Percentiles rank a stretch among this genome's conserved stretches.
Evolutionary conservation across 441 rosid genomes (phyloP).

Genomic region (Gossypium gossypioides): DNA sequence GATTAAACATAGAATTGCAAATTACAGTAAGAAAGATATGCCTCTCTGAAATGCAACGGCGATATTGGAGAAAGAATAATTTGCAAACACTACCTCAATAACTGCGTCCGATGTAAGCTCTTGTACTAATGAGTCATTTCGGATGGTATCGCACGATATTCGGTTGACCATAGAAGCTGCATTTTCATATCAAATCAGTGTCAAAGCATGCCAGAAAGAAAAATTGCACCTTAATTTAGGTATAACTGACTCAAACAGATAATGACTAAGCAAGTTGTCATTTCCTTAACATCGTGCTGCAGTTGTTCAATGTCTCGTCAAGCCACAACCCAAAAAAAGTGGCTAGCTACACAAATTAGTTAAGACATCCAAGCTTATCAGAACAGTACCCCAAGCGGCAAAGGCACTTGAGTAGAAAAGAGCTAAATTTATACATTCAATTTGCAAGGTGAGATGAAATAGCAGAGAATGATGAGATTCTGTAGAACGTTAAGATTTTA

Average conservation of each 20-base stretch:
- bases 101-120: conserved; percentile 77
- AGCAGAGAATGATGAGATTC: not conserved
- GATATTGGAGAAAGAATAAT: conserved; percentile 7
- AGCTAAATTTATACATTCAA: not conserved
- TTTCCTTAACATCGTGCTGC: not conserved
- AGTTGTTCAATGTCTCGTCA: not conserved
- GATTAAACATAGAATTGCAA: conserved; percentile 8
- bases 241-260: not conserved
- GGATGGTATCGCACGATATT: conserved; percentile 51
- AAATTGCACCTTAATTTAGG: conserved; percentile 12
- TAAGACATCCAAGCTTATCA: not conserved
- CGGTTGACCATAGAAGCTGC: conserved; percentile 91
- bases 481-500: not conserved
- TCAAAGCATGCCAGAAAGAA: conserved; percentile 27
- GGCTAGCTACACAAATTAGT: not conserved
- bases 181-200: conserved; percentile 36
- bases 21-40: conserved; percentile 3
- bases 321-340: not conserved
- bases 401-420: not conserved
- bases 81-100: conserved; percentile 49
- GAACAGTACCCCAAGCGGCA: not conserved
- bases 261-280: not conserved
- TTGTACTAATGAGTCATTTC: conserved; percentile 34
- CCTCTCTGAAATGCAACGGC: not conserved
- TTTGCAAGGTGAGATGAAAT: not conserved